Base-by-base conservation (phyloP, 2,329 filamentous ascomycete genomes). In the Xylariaceae sp. region DNA sequence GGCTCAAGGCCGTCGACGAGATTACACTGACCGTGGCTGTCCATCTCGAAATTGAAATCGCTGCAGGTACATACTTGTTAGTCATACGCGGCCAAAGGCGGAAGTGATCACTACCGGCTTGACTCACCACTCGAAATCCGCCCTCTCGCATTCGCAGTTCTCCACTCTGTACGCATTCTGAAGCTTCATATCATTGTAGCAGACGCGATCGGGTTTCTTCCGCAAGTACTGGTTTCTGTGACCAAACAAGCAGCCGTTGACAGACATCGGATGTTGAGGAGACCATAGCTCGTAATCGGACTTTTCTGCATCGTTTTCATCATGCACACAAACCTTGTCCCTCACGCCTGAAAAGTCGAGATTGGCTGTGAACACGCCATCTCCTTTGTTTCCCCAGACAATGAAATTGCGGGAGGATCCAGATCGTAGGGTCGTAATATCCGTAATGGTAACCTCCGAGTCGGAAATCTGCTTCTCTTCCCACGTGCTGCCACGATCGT, bases 381-480 rank as follows among this genome's bases (percentile, higher is more conserved):
- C 79, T 34, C 77, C 75, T 47, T 75, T 72, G 54, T 83, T 80
- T 55, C 87, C 90, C 95, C 94, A 99, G 17, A 99, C 76, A 17
- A 99, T 70, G 69, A 99, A 97, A 67, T 95, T 96, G 49, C 89
- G 86, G 17, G 92, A 96, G 6, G 86, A 90, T 63, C 96, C 94
- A 19, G 89, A 93, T 4, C 89, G 88, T 1, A 97, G 80, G 1
- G 93, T 97, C 0, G 91, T 91, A 57, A 99, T 88, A 63, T 94
- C 88, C 16, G 82, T 75, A 31, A 97, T 83, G 3, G 81, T 75
- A 60, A 96, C 82, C 39, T 90, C 84, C 6, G 83, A 76, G 3
- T 88, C 79, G 1, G 79, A 75, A 68, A 99, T 97, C 54, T 83
- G 66, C 68, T 89, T 88, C 47, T 89, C 81, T 17, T 75, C 72